phyloP scores from a whole-genome alignment of 768 basidiomycete species.

The Pleurotus salmoneostramineus region DNA sequence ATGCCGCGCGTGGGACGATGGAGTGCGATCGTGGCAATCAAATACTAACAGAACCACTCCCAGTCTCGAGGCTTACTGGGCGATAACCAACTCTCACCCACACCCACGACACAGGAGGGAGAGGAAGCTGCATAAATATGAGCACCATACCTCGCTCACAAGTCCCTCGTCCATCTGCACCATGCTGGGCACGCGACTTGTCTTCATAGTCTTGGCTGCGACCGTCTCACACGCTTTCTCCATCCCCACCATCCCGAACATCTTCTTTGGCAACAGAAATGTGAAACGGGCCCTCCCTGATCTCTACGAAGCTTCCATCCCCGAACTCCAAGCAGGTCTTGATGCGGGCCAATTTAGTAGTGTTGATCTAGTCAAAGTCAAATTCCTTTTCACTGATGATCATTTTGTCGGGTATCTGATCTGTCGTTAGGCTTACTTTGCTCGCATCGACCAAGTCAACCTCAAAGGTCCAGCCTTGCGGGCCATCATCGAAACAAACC shows the following conservation, averaged over 20 bases:
- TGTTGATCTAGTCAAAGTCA: conserved; percentile 58
- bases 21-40: neutral
- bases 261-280: neutral
- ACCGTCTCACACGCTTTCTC: neutral
- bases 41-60: neutral
- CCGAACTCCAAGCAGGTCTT: conserved; percentile 51
- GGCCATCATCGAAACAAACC: conserved; percentile 57
- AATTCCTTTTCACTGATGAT: neutral
- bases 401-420: neutral
- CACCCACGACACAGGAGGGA: neutral
- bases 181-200: neutral
- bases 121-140: neutral
- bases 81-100: neutral
- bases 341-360: conserved; percentile 49
- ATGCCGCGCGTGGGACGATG: too few relatives aligned
- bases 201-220: neutral
- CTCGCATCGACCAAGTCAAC: conserved; percentile 69
- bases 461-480: conserved; percentile 50
- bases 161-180: neutral
- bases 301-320: conserved; percentile 56
- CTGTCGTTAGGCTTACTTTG: conserved; percentile 53
- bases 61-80: neutral
- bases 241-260: neutral
- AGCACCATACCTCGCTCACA: too few relatives aligned
- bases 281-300: conserved; percentile 34